Evolutionary conservation across 2,329 filamentous ascomycete species (phyloP), one percentile per base, ranked within the genome.

Genomic region (Alternaria burnsii): DNA sequence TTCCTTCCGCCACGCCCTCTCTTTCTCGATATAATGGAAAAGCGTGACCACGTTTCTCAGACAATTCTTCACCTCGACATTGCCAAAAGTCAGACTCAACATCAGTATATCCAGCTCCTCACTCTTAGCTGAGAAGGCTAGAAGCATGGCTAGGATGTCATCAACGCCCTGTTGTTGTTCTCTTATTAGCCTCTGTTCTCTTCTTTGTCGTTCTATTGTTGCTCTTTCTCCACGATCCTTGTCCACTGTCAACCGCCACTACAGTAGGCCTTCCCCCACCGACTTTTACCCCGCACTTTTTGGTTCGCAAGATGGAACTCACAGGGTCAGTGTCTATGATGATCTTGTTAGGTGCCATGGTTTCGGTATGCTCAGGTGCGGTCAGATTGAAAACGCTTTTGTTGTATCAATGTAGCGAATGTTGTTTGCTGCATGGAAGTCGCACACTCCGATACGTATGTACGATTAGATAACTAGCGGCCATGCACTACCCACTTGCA

Each of bases 251-350:
- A 14, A 7, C 14, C 14, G 11, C 32, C 32, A 32, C 30, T 32
- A 32, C 30, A 32, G 30, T 32, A 12, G 11, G 24, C 2, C n/a
- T 18, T 22, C 18, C 46, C 30, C 30, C 46, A 36, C 46, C 30
- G 26, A 11, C 28, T 46, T 46, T 41, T 58, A 55, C 56, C 56
- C 67, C 65, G 63, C 66, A 55, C n/a, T 47, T 20, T 47, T 9
- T 4, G 4, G 1, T 18, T 65, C 26, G 43, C 4, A 3, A 16
- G 26, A 20, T 4, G 18, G 38, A 32, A 70, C 78, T 68, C 83
- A 92, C 94, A 82, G 94, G 94, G 77, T 98, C 95, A 3, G 94
- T 98, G 76, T 99, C 95, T 72, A 99, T 95, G 72, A 99, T 97
- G 69, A 99, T 89, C 72, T 90, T 82, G 48, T 80, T 79, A 4